These are phyloP conservation scores for Fusarium nisikadoi DNA, from an alignment of 2,329 filamentous ascomycete species.

Conservation along the genomic window DNA sequence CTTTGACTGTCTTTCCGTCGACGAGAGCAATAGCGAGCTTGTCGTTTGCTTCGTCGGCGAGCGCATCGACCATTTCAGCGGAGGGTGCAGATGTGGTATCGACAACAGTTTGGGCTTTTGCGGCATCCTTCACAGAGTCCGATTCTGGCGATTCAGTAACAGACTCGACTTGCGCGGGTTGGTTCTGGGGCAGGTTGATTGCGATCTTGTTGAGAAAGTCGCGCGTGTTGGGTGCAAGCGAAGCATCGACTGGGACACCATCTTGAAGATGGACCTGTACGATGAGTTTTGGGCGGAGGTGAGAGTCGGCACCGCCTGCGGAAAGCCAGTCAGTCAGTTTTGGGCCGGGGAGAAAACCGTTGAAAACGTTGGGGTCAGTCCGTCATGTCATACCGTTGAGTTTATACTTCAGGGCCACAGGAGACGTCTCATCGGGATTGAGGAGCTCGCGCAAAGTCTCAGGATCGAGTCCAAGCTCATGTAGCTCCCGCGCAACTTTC, in stretches of 20 bases:
- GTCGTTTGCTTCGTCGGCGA: constrained; percentile 13
- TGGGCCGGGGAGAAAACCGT: constrained; percentile 13
- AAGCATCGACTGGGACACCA: constrained; percentile 75
- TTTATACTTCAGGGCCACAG: constrained; percentile 63
- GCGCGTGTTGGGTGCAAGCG: constrained; percentile 72
- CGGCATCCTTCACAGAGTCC: neutral
- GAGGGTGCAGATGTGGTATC: neutral
- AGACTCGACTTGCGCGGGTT: constrained; percentile 2
- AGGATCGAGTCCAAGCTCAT: constrained; percentile 75
- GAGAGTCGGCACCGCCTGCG: constrained; percentile 53
- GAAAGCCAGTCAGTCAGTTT: constrained; percentile 19
- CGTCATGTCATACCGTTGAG: constrained; percentile 57
- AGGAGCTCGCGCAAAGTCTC: constrained; percentile 75
- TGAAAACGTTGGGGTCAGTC: neutral
- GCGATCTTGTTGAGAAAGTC: constrained; percentile 71
- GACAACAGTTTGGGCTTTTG: neutral
- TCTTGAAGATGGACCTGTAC: constrained; percentile 74
- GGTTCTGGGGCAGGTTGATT: constrained; percentile 50
- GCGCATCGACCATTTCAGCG: constrained; percentile 8
- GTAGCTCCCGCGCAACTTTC: constrained; percentile 77
- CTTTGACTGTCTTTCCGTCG: neutral
- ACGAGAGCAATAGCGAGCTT: constrained; percentile 18
- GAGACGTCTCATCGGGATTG: constrained; percentile 59
- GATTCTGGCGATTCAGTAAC: constrained; percentile 3
- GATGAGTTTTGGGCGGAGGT: constrained; percentile 74